A percentile compares a stretch with the other conserved stretches of the same genome.
These are phyloP conservation scores for Phaseolus coccineus DNA, from an alignment of 331 rosid genomes.

Conservation along the genomic window DNA sequence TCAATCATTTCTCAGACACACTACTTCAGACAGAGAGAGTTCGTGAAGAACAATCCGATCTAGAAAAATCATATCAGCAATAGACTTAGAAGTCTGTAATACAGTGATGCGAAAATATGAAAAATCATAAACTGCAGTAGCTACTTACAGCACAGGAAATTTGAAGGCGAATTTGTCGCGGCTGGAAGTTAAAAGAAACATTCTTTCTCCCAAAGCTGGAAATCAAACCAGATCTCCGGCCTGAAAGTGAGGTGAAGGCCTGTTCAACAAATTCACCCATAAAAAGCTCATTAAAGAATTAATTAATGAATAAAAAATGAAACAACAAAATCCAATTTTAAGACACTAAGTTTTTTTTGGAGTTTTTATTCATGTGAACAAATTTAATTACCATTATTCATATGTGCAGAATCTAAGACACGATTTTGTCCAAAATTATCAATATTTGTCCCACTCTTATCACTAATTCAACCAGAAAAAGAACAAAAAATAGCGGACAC, in stretches of 20 bases:
- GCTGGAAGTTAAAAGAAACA: conserved; percentile 49
- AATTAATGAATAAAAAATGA: neutral
- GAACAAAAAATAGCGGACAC: neutral
- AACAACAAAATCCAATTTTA: neutral
- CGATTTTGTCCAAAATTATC: neutral
- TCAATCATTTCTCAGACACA: conserved; percentile 14
- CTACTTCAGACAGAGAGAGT: neutral
- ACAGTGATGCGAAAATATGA: neutral
- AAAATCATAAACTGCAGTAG: conserved; percentile 3
- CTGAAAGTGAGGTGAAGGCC: conserved; percentile 40
- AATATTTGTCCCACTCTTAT: neutral
- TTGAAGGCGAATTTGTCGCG: conserved; percentile 43
- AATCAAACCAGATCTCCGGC: conserved; percentile 39
- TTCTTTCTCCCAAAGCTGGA: conserved; percentile 46
- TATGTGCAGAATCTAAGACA: neutral
- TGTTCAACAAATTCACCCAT: conserved; percentile 44
- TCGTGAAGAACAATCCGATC: neutral
- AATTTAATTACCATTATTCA: neutral
- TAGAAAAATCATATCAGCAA: neutral
- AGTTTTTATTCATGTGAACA: neutral
- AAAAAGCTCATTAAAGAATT: neutral
- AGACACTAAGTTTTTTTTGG: neutral
- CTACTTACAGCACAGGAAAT: conserved; percentile 65
- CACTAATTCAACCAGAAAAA: neutral
- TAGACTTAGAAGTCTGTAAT: neutral